phyloP scores from a whole-genome alignment of 1,284 basidiomycete genomes.

The Moesziomyces globuligerus region DNA sequence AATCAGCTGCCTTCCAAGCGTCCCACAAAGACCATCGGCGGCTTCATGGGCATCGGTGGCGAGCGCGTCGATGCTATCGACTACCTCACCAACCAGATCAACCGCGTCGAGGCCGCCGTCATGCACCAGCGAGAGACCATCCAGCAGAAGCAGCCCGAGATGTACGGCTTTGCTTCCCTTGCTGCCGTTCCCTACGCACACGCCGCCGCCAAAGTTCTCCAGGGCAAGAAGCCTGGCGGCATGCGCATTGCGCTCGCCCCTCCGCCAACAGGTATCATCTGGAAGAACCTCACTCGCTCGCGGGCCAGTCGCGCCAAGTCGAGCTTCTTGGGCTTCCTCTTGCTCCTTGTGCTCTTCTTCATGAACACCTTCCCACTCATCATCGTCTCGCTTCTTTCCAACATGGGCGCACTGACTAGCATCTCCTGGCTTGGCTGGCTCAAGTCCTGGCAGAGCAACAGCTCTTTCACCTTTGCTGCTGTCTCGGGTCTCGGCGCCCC shows the following conservation, averaged over 20 bases:
- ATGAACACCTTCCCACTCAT: slow-evolving; percentile 63
- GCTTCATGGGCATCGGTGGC: slow-evolving; percentile 78
- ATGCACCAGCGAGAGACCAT: slow-evolving; percentile 55
- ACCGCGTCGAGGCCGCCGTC: slow-evolving; percentile 69
- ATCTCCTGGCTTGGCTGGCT: slow-evolving; percentile 51
- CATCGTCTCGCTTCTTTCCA: slow-evolving; percentile 58
- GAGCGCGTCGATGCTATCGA: slow-evolving; percentile 71
- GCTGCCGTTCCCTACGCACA: slow-evolving; percentile 63
- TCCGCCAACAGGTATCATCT: slow-evolving; percentile 62
- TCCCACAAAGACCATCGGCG: slow-evolving; percentile 79
- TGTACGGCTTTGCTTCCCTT: slow-evolving; percentile 65
- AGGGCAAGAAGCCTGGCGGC: slow-evolving; percentile 47
- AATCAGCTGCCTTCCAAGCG: slow-evolving; percentile 78
- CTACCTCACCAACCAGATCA: slow-evolving; percentile 60
- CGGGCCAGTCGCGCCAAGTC: slow-evolving; percentile 44
- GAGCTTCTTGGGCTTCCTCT: slow-evolving; percentile 52
- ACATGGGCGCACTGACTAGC: slow-evolving; percentile 56
- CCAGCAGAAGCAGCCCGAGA: slow-evolving; percentile 55
- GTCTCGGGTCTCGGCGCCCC: slow-evolving; percentile 62
- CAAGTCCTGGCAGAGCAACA: slow-evolving; percentile 44
- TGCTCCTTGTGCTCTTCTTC: slow-evolving; percentile 57
- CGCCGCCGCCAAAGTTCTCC: slow-evolving; percentile 55
- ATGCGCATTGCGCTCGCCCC: slow-evolving; percentile 57
- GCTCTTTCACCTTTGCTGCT: slow-evolving; percentile 56
- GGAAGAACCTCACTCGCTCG: slow-evolving; percentile 59